Percentiles rank a stretch among this genome's conserved stretches.
These are phyloP conservation scores for Drechslera avenae DNA, from an alignment of 2,329 filamentous ascomycete genomes.

Conservation along the genomic window DNA sequence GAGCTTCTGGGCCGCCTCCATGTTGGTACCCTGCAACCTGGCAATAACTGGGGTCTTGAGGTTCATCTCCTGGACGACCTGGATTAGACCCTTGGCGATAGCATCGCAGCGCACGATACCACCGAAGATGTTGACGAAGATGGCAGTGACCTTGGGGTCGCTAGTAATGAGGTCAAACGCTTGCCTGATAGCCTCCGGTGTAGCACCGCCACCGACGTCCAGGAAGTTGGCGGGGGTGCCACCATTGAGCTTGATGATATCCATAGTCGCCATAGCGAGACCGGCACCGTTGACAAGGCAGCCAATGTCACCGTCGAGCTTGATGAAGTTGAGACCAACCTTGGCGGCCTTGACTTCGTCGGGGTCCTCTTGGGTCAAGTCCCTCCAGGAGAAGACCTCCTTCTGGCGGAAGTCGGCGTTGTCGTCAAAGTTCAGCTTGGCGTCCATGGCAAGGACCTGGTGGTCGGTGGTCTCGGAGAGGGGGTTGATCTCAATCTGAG, in stretches of 20 bases:
- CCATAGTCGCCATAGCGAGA: slow-evolving; percentile 99
- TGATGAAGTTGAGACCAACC: slow-evolving; percentile 98
- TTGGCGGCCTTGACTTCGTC: slow-evolving; percentile 97
- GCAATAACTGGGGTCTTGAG: slow-evolving; percentile 96
- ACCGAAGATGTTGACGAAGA: slow-evolving; percentile 99
- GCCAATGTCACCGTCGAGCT: slow-evolving; percentile 98
- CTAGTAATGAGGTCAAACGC: slow-evolving; percentile 99
- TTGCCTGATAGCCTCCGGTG: slow-evolving; percentile 93
- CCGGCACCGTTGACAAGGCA: slow-evolving; percentile 99
- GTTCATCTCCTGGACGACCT: slow-evolving; percentile 92
- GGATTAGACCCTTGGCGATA: slow-evolving; percentile 94
- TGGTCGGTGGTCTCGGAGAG: slow-evolving; percentile 98
- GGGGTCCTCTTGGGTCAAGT: slow-evolving; percentile 92
- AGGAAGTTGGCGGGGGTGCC: slow-evolving; percentile 97
- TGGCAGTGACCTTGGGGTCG: slow-evolving; percentile 96
- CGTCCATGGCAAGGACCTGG: slow-evolving; percentile 98
- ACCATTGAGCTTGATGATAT: slow-evolving; percentile 99
- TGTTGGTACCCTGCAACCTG: slow-evolving; percentile 97
- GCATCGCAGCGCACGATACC: slow-evolving; percentile 98
- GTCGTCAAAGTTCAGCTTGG: slow-evolving; percentile 98
- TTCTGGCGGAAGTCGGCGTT: slow-evolving; percentile 98
- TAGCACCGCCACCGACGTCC: slow-evolving; percentile 96
- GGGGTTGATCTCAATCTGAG: slow-evolving; percentile 99
- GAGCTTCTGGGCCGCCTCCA: slow-evolving; percentile 87
- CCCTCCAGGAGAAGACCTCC: slow-evolving; percentile 92